These are phyloP conservation scores for Mortierella sp. DNA, from an alignment of 371 early-diverging fungal genomes.

Conservation along the genomic window DNA sequence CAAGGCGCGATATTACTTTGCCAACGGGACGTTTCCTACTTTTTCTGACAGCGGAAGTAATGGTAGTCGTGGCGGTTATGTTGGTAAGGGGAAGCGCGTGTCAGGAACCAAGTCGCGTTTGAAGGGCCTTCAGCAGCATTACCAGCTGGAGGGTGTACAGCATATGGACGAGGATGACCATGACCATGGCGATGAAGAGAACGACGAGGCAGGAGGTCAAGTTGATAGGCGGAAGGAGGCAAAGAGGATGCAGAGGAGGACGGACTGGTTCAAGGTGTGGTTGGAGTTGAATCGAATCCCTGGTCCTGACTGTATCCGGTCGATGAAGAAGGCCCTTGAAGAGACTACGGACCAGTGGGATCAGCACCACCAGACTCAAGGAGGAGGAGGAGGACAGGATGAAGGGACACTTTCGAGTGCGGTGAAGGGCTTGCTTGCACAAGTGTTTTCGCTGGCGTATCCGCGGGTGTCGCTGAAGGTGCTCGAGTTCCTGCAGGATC, in stretches of 20 bases:
- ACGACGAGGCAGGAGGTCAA: background rate
- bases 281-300: constrained; percentile 38
- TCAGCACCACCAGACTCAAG: background rate
- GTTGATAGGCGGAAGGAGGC: background rate
- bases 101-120: background rate
- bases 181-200: background rate
- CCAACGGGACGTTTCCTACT: constrained; percentile 14
- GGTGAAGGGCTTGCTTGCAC: constrained; percentile 7
- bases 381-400: background rate
- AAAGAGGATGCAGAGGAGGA: background rate
- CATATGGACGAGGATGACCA: background rate
- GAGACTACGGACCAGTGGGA: constrained; percentile 15
- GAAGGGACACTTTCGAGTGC: background rate
- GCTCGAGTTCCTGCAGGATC: constrained; percentile 14
- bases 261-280: constrained; percentile 52
- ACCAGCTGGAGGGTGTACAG: too few species aligned
- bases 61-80: background rate
- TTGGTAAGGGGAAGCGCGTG: background rate
- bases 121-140: background rate
- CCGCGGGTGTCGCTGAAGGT: constrained; percentile 28
- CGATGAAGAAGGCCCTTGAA: constrained; percentile 21
- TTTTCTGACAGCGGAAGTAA: background rate
- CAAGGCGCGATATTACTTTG: constrained; percentile 30
- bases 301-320: constrained; percentile 28
- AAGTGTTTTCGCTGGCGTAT: constrained; percentile 38